Evolutionary conservation across 345 rosid species (phyloP), one percentile per base, ranked within the genome.

Genomic region (Populus pruinosa): DNA sequence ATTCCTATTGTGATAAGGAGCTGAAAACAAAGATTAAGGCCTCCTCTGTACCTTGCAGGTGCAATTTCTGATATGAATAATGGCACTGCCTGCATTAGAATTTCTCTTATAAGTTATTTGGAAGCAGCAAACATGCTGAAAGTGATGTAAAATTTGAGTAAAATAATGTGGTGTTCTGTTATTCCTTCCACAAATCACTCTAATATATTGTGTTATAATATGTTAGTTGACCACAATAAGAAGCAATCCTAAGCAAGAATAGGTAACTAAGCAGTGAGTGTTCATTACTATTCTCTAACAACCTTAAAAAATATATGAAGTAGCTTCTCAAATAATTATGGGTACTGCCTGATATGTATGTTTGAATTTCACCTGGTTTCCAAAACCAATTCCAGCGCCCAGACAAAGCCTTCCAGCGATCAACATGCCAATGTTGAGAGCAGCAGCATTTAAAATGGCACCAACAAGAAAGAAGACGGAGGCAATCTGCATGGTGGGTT

Each of bases 401-500:
- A 80, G 71, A 64, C 63, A 70, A 59, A 75, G 62, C 17, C 82
- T 63, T 63, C 82, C 82, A 41, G 55, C 71, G 16, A 80, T 80
- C 75, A 80, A 80, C 82, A 75, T 79, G 10, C 39, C 66, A 44
- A 79, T 64, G 62, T 79, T 79, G 70, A 59, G 66, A 43, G 82
- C 82, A 59, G 65, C 44, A 21, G 70, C 82, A 69, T 79, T 74
- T 36, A 79, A 62, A 17, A 18, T 11, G 33, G 79, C 94, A 8
- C 96, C 98, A n/a, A 75, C 31, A 23, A 94, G 63, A 87, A 90
- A 94, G 73, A 91, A 87, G 68, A 85, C 0, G 6, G 97, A 90
- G 8, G 97, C 94, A 18, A 94, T 65, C 78, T 89, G 93, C 85
- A 94, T 90, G 3, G 97, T 89, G 8, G 89, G 96, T 79, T 77